These are phyloP conservation scores for Elaeis oleifera DNA, from an alignment of 202 grass and related monocot species.

Conservation along the genomic window DNA sequence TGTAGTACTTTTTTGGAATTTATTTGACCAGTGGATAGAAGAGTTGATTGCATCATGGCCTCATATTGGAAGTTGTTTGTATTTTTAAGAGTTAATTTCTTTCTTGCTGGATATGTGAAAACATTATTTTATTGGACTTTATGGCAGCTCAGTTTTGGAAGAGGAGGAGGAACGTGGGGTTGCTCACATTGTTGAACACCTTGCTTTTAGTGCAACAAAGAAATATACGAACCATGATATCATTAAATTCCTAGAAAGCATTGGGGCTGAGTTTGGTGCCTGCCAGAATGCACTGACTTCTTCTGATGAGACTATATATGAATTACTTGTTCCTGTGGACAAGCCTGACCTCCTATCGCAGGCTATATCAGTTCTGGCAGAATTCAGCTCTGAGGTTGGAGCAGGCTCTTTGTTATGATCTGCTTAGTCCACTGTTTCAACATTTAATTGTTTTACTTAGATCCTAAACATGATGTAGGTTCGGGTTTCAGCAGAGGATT, in stretches of 20 bases:
- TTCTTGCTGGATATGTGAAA: not conserved
- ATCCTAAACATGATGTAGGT: constrained; percentile 33
- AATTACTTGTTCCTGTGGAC: constrained; percentile 92
- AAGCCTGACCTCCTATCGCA: constrained; percentile 82
- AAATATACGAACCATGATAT: constrained; percentile 97
- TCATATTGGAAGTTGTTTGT: not conserved
- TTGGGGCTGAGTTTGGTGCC: constrained; percentile 89
- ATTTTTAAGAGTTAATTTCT: not conserved
- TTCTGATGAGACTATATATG: constrained; percentile 96
- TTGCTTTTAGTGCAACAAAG: constrained; percentile 90
- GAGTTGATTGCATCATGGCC: not conserved
- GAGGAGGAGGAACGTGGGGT: constrained; percentile 92
- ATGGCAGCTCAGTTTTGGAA: constrained; percentile 77
- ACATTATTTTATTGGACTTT: constrained; percentile 12
- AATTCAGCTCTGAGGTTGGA: constrained; percentile 90
- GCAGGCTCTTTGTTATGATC: not conserved
- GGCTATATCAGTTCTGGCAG: constrained; percentile 80
- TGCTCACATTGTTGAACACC: constrained; percentile 93
- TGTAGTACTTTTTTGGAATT: too few relatives aligned
- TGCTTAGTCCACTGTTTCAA: not conserved
- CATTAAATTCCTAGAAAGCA: constrained; percentile 98
- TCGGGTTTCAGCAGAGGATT: constrained; percentile 67
- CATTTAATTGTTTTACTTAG: not conserved
- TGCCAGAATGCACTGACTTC: constrained; percentile 99
- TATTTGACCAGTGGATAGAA: not conserved